Conservation (phyloP, 352 stramenopile genomes). For the Phytopythium oedochilum region DNA sequence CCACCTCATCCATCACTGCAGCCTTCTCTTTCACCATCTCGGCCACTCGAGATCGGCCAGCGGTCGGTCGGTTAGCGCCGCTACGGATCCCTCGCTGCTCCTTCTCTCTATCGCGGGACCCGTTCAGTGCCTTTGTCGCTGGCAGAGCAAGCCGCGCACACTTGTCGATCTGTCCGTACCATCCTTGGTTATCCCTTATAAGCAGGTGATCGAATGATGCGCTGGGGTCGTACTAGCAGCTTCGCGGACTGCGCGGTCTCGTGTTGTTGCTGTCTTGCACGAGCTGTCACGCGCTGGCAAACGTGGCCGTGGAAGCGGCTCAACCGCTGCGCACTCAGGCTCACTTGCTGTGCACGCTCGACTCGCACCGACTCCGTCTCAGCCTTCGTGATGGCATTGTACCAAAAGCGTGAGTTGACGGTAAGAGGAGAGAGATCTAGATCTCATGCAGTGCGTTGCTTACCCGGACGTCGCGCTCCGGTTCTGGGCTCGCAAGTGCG, state of each 20-base stretch:
- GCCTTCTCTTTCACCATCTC: background rate
- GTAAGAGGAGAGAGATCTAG: background rate
- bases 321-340: slow-evolving; percentile 33
- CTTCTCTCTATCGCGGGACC: background rate
- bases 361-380: slow-evolving; percentile 29
- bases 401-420: background rate
- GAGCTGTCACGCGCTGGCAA: slow-evolving; percentile 46
- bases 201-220: background rate
- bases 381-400: slow-evolving; percentile 8
- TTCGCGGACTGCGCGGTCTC: slow-evolving; percentile 17
- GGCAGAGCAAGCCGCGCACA: background rate
- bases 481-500: background rate
- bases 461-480: background rate
- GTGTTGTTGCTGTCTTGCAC: slow-evolving; percentile 31
- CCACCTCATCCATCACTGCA: background rate
- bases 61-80: background rate
- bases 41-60: background rate
- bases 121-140: background rate
- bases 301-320: slow-evolving; percentile 59
- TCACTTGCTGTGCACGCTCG: slow-evolving; percentile 26
- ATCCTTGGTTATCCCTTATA: background rate
- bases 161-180: slow-evolving; percentile 1
- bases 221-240: slow-evolving; percentile 14
- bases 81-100: background rate
- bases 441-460: background rate